These are phyloP conservation scores for Blastocystis sp. DNA, from an alignment of 352 stramenopile species.

Conservation along the genomic window DNA sequence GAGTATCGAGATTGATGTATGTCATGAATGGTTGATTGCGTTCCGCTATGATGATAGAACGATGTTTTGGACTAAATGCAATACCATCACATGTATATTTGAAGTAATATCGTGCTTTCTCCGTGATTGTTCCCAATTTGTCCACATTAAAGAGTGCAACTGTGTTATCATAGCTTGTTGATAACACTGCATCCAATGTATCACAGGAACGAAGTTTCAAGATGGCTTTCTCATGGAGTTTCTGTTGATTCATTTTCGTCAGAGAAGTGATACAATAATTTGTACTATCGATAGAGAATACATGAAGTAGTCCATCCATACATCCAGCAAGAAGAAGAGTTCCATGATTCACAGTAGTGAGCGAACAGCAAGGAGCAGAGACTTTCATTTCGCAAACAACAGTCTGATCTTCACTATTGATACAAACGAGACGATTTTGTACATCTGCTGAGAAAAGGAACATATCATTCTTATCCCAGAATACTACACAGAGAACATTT, in stretches of 20 bases:
- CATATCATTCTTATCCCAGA: conserved; percentile 11
- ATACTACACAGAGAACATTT: conserved; percentile 26
- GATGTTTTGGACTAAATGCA: conserved; percentile 18
- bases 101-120: conserved; percentile 31
- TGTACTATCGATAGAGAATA: neutral
- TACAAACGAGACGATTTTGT: conserved; percentile 8
- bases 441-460: conserved; percentile 50
- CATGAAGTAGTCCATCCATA: conserved; percentile 40
- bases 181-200: neutral
- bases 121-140: neutral
- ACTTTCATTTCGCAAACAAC: conserved; percentile 7
- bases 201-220: neutral
- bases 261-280: neutral
- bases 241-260: neutral
- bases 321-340: conserved; percentile 9
- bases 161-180: conserved; percentile 52
- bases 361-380: conserved; percentile 39
- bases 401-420: neutral
- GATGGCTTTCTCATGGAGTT: conserved; percentile 42
- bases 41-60: conserved; percentile 7
- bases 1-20: conserved; percentile 26
- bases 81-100: conserved; percentile 55
- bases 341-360: neutral
- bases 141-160: neutral
- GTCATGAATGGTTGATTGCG: conserved; percentile 45